Conservation (phyloP, 768 basidiomycete genomes). For the Exsudoporus frostii region DNA sequence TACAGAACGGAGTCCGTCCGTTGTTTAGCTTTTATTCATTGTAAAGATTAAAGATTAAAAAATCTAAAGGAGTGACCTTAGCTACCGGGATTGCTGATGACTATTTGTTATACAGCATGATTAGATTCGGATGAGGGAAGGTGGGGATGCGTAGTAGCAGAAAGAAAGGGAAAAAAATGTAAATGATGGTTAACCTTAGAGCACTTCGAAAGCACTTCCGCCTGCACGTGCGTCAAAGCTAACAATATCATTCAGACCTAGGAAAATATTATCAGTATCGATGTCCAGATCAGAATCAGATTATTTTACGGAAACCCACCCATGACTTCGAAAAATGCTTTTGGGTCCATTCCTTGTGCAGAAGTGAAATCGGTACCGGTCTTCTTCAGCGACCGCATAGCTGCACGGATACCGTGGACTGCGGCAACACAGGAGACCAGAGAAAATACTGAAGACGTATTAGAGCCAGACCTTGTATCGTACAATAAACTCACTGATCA, state of each 20-base stretch:
- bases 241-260: constrained; percentile 53
- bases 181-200: constrained; percentile 32
- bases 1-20: constrained; percentile 3
- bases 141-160: background rate
- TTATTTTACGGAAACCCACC: constrained; percentile 37
- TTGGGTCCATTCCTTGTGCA: constrained; percentile 70
- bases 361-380: constrained; percentile 70
- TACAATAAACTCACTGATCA: constrained; percentile 57
- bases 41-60: constrained; percentile 22
- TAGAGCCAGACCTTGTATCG: background rate
- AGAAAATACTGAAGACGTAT: constrained; percentile 55
- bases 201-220: constrained; percentile 52
- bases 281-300: too few relatives aligned
- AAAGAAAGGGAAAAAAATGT: background rate
- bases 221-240: constrained; percentile 56
- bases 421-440: constrained; percentile 74
- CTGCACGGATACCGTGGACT: constrained; percentile 74
- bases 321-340: constrained; percentile 76
- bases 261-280: background rate
- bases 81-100: constrained; percentile 11
- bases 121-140: background rate
- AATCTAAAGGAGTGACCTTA: constrained; percentile 21
- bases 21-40: constrained; percentile 15
- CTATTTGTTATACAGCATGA: constrained; percentile 22
- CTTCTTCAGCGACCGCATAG: constrained; percentile 72